Evolutionary conservation across 352 stramenopile species (phyloP), one percentile per base, ranked within the genome.

Genomic region (Globisporangium emineosum): DNA sequence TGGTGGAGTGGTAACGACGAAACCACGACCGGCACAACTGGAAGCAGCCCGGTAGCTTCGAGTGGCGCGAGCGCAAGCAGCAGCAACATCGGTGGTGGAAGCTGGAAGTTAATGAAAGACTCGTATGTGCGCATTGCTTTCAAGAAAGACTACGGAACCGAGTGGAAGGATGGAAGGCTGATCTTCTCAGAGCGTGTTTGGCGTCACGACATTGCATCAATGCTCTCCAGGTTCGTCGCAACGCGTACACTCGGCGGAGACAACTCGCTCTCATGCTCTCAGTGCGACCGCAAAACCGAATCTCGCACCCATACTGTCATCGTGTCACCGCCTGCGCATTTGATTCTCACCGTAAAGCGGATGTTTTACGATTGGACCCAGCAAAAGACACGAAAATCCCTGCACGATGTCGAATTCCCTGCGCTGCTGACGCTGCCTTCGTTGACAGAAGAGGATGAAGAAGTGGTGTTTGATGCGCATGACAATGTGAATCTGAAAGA

Each of bases 291-390:
- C 15, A 94, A 94, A 60, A 94, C 88, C 0, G 88, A 94, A 64
- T 94, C 83, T 5, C 72, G 86, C 17, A 88, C 86, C 1, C 83
- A 94, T 72, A 93, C 88, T 4, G 84, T 94, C 9, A 78, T 95
- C 27, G 79, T 90, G 43, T 70, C 83, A n/a, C 88, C 87, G 27
- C 89, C 89, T 4, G 72, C 81, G 25, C 88, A 96, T 47, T 64
- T 96, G 35, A 94, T 96, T 52, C 75, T 96, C 43, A 96, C 89
- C 37, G 62, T 96, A 23, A 96, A 96, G 72, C 83, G 89, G 49
- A 96, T 96, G 89, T 94, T 81, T 56, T 96, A 96, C 67, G 89
- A 96, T 60, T 96, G 88, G 87, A 85, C 68, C 8, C 83, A 92
- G 62, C 84, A 96, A 43, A 96, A 94, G 66, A 92, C 88, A 27